A percentile compares a stretch with the other conserved stretches of the same genome.
phyloP scores from a whole-genome alignment of 257 asterid genomes.

The Rauvolfia tetraphylla region DNA sequence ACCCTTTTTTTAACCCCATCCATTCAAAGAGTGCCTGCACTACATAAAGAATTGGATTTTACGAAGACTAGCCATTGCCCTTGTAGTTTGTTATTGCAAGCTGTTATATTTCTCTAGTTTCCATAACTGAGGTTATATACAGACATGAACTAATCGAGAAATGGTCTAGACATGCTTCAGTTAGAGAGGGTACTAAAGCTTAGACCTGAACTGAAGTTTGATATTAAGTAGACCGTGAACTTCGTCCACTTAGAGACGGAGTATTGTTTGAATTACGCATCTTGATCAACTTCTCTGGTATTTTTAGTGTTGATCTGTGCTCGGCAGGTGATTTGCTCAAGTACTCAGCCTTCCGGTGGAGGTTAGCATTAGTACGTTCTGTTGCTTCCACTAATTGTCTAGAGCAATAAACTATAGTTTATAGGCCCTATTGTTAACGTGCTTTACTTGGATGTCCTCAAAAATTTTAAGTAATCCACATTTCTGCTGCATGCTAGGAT shows the following conservation, averaged over 20 bases:
- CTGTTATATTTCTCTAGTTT: background rate
- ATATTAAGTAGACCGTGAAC: background rate
- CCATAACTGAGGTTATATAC: background rate
- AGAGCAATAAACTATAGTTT: background rate
- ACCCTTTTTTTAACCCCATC: background rate
- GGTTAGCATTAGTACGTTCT: no score
- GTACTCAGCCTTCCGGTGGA: background rate
- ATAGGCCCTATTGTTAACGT: background rate
- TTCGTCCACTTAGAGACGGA: no score
- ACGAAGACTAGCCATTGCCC: no score
- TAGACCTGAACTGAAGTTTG: background rate
- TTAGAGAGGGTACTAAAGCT: background rate
- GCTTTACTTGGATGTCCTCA: no score
- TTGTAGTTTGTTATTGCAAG: no score
- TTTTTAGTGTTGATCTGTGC: no score
- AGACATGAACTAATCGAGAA: no score
- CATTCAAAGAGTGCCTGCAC: background rate
- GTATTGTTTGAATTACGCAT: background rate
- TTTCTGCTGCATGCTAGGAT: no score
- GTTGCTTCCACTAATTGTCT: background rate
- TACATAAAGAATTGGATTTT: no score
- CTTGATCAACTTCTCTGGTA: background rate
- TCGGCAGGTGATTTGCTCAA: background rate
- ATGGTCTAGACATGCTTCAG: no score
- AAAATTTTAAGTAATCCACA: no score